Evolutionary conservation across 2,329 filamentous ascomycete species (phyloP).

Genomic region (Cercospora janseana): DNA sequence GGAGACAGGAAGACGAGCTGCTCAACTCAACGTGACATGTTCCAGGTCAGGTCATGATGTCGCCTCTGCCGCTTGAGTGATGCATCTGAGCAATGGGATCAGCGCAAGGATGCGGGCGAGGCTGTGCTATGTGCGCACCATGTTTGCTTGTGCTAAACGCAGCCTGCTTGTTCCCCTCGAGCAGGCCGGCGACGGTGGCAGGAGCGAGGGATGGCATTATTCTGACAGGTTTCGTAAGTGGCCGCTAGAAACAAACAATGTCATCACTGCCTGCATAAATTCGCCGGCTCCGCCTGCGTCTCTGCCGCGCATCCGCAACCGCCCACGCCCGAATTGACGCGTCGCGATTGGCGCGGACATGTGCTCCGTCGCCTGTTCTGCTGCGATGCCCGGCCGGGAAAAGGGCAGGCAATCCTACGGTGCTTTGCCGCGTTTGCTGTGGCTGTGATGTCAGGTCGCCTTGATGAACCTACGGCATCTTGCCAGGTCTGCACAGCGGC

Average conservation of each 20-base stretch:
- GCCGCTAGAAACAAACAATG: slow-evolving; percentile 1
- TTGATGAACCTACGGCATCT: too few relatives aligned
- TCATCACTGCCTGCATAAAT: slow-evolving; percentile 7
- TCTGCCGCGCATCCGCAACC: slow-evolving; percentile 1
- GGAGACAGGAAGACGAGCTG: too few relatives aligned
- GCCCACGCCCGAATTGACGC: not conserved
- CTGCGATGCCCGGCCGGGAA: not conserved
- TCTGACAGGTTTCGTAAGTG: not conserved
- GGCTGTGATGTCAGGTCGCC: too few relatives aligned
- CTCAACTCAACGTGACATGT: too few relatives aligned
- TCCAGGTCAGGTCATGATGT: too few relatives aligned
- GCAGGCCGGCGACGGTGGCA: not conserved
- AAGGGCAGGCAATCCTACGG: too few relatives aligned
- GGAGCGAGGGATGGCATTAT: not conserved
- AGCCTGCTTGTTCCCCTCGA: not conserved
- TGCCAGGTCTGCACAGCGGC: too few relatives aligned
- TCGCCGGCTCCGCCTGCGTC: not conserved
- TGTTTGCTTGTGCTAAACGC: not conserved
- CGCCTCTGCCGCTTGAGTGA: too few relatives aligned
- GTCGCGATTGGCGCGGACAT: slow-evolving; percentile 3
- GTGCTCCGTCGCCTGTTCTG: not conserved
- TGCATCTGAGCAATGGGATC: not conserved
- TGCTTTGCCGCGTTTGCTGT: too few relatives aligned
- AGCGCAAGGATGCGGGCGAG: not conserved
- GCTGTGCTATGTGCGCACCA: slow-evolving; percentile 1